These are phyloP conservation scores for Lyophyllum semitale DNA, from an alignment of 768 basidiomycete species.

Conservation along the genomic window DNA sequence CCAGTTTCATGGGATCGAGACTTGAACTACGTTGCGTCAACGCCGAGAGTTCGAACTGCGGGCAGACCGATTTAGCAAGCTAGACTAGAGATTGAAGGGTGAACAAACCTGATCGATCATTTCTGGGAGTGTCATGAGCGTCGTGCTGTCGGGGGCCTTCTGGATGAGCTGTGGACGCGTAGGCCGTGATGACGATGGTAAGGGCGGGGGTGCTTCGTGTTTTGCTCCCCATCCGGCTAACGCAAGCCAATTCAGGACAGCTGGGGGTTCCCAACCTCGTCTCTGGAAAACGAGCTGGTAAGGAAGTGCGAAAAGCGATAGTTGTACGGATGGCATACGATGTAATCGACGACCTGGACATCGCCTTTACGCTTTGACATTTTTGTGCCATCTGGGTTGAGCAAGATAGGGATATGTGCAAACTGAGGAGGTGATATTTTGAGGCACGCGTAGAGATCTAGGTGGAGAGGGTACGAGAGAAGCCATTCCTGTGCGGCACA, in stretches of 20 bases:
- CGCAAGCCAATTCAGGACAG: slow-evolving; percentile 91
- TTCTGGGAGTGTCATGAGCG: slow-evolving; percentile 64
- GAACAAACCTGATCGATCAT: slow-evolving; percentile 55
- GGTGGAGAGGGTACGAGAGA: slow-evolving; percentile 87
- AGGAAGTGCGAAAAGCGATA: background rate
- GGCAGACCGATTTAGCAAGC: background rate
- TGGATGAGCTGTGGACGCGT: slow-evolving; percentile 23
- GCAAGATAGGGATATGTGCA: slow-evolving; percentile 87
- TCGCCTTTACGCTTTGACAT: slow-evolving; percentile 95
- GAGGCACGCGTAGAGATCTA: slow-evolving; percentile 84
- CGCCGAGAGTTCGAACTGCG: slow-evolving; percentile 72
- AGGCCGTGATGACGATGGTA: slow-evolving; percentile 17
- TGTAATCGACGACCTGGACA: slow-evolving; percentile 83
- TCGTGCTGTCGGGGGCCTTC: slow-evolving; percentile 65
- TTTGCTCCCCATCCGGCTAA: slow-evolving; percentile 90
- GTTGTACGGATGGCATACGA: slow-evolving; percentile 46
- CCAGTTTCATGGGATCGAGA: slow-evolving; percentile 78
- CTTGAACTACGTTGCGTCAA: slow-evolving; percentile 85
- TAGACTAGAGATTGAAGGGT: background rate
- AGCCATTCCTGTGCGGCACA: slow-evolving; percentile 81
- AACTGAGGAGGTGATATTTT: slow-evolving; percentile 74
- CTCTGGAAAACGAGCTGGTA: slow-evolving; percentile 42
- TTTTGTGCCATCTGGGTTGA: slow-evolving; percentile 90
- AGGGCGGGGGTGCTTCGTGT: slow-evolving; percentile 28
- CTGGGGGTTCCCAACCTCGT: slow-evolving; percentile 87